phyloP scores from a whole-genome alignment of 2,329 filamentous ascomycete species.

The Aspergillus ochraceus region DNA sequence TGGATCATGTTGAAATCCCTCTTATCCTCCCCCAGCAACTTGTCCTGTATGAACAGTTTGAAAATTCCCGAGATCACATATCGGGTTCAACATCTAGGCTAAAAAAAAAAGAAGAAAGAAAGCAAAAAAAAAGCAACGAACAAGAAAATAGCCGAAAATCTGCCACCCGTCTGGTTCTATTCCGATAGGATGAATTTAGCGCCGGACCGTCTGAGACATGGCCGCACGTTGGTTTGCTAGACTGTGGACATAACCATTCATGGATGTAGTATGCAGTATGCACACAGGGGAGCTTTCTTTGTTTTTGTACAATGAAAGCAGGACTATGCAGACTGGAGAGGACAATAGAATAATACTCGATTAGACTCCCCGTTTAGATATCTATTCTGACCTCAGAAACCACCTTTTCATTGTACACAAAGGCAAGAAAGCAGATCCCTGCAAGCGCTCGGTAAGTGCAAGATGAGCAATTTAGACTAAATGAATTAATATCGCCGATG shows the following conservation, averaged over 20 bases:
- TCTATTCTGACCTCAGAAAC: no score
- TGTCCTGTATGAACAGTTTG: no score
- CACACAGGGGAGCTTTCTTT: neutral
- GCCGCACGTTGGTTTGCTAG: neutral
- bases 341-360: no score
- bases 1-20: no score
- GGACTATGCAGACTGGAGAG: no score
- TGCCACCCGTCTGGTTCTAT: conserved; percentile 8
- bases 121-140: neutral
- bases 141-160: neutral
- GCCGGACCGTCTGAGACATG: conserved; percentile 9
- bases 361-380: no score
- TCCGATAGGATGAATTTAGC: conserved; percentile 11
- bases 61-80: no score
- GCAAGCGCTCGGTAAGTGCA: neutral
- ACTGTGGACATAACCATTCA: no score
- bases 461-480: no score
- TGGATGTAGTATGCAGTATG: neutral
- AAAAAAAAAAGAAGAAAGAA: neutral
- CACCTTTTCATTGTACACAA: no score
- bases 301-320: no score
- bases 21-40: no score
- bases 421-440: neutral
- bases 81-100: neutral
- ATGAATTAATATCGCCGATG: neutral